phyloP scores from a whole-genome alignment of 2,329 filamentous ascomycete genomes.

The Diaporthe longicolla region DNA sequence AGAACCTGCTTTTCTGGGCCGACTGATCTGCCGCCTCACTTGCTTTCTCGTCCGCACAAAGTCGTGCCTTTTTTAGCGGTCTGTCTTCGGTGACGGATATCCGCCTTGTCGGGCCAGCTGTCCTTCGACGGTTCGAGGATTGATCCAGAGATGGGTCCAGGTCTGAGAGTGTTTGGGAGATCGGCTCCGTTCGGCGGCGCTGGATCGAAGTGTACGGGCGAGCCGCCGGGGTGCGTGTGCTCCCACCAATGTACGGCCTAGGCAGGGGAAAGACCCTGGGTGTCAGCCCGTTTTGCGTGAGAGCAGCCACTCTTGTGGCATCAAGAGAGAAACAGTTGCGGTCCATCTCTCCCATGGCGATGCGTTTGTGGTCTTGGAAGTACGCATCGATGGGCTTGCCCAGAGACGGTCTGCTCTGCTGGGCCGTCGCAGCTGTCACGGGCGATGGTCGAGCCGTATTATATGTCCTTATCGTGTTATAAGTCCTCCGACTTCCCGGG shows the following conservation, averaged over 20 bases:
- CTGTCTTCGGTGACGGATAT: constrained; percentile 47
- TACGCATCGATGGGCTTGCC: constrained; percentile 69
- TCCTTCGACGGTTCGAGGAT: constrained; percentile 46
- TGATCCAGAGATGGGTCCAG: constrained; percentile 34
- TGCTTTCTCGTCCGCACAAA: constrained; percentile 61
- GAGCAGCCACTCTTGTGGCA: constrained; percentile 60
- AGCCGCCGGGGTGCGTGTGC: constrained; percentile 42
- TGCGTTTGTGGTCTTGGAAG: constrained; percentile 65
- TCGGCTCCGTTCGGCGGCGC: constrained; percentile 67
- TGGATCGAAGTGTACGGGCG: constrained; percentile 57
- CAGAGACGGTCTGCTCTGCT: constrained; percentile 48
- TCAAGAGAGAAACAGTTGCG: constrained; percentile 72
- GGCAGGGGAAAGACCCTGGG: constrained; percentile 72
- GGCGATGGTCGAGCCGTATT: constrained; percentile 49
- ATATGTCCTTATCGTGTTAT: constrained; percentile 54
- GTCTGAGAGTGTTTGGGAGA: constrained; percentile 58
- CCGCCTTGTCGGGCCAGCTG: constrained; percentile 46
- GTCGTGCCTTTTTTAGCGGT: constrained; percentile 70
- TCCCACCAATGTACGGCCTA: constrained; percentile 66
- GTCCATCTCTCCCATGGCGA: constrained; percentile 75
- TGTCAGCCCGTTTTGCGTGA: constrained; percentile 64
- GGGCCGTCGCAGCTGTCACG: constrained; percentile 44
- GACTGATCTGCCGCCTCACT: constrained; percentile 51
- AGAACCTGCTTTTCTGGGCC: constrained; percentile 68
- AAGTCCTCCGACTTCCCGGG: constrained; percentile 58